Base-by-base conservation (phyloP, 768 basidiomycete genomes). In the Leucogyrophana mollusca region DNA sequence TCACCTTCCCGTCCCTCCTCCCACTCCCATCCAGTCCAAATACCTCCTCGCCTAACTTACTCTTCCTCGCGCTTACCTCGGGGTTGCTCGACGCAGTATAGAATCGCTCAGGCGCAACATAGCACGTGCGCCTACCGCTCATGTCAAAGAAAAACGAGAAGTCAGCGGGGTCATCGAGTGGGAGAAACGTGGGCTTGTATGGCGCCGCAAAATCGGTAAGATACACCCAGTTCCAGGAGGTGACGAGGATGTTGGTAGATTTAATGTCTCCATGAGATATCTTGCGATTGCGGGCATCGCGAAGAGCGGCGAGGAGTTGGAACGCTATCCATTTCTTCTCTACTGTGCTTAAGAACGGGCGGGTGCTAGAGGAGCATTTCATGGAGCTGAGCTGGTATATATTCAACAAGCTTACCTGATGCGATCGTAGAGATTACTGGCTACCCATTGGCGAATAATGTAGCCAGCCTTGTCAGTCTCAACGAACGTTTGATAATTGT, bases 301-400 rank as follows among this genome's bases (percentile, higher is more conserved):
- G 79, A 34, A 99, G 75, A 2, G 86, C 91, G 21, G 82, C 85
- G 50, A 98, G 73, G 2, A 98, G 73, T 64, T 98, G 96, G 59
- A 93, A 99, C 0, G 88, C 85, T 48, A 98, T 92, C 96, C 95
- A 99, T 62, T 91, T 92, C 78, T 98, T 98, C 73, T 99, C 96
- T 18, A 98, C 78, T 50, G 75, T 65, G 51, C 83, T 87, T 33
- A 99, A 74, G 69, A 98, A 99, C 3, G 96, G 96, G 27, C 95
- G 90, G 2, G 94, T 98, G 60, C 96, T 99, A 56, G 1, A 9
- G 5, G 6, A 36, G 7, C 7, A 9, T 7, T 16, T 8, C 16
- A 32, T 2, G 37, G 35, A 35, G 36, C 8, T 46, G 27, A 40
- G 44, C 42, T 25, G 40, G 22, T 21, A 22, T 20, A 35, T 23